Conservation (phyloP, 371 early-diverging fungal species). For the Rhizopus stolonifer region DNA sequence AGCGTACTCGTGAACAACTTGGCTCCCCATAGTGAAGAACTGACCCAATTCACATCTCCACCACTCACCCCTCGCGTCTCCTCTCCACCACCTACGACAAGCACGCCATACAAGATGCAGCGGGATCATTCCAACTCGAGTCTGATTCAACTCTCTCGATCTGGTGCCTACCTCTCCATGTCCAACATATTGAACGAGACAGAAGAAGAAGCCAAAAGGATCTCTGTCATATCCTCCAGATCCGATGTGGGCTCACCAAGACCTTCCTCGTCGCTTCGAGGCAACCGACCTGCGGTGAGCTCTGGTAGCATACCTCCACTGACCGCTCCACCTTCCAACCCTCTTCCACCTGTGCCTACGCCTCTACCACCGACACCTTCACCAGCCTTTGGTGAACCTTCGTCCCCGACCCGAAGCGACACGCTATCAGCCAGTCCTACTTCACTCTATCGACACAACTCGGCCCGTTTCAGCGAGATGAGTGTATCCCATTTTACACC, state of each 20-base stretch:
- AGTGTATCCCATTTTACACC: conserved; percentile 25
- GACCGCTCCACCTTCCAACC: conserved; percentile 48
- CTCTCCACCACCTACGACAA: conserved; percentile 19
- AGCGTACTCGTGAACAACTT: neutral
- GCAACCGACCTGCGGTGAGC: conserved; percentile 6
- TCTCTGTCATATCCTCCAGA: conserved; percentile 23
- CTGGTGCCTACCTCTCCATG: conserved; percentile 28
- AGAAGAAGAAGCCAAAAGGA: conserved; percentile 28
- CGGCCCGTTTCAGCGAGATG: conserved; percentile 28
- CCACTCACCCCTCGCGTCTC: conserved; percentile 41
- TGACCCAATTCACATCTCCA: conserved; percentile 32
- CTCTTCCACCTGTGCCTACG: conserved; percentile 51
- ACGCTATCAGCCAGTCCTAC: conserved; percentile 2
- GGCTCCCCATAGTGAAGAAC: conserved; percentile 17
- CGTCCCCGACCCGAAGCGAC: neutral
- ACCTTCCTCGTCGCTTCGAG: conserved; percentile 19
- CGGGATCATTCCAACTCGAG: conserved; percentile 28
- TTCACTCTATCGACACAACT: conserved; percentile 24
- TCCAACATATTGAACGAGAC: conserved; percentile 11
- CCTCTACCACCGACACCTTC: conserved; percentile 34
- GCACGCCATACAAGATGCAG: conserved; percentile 24
- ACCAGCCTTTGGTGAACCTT: conserved; percentile 13
- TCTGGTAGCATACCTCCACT: conserved; percentile 35
- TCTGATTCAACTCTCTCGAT: conserved; percentile 31
- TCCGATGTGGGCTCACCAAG: conserved; percentile 16